Evolutionary conservation across 2,329 filamentous ascomycete species (phyloP), one percentile per base, ranked within the genome.

Genomic region (Claviceps capensis): DNA sequence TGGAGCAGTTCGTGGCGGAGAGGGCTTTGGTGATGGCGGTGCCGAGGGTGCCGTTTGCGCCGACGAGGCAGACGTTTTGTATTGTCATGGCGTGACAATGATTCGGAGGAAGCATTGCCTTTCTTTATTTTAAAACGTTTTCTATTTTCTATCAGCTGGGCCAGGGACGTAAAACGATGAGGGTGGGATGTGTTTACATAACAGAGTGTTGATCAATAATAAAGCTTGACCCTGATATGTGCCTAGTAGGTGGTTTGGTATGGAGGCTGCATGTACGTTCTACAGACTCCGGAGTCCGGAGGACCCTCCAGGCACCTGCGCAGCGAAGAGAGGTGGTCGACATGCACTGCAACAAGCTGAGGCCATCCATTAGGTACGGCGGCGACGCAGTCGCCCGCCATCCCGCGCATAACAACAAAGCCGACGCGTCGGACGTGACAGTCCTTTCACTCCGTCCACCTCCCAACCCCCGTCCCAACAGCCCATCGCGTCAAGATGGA

Each of bases 241-340:
- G 6, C 23, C 22, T 1, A 19, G 19, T 19, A 19, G 19, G 19
- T 19, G 84, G 76, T 1, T 85, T 68, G 60, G 88, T 85, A 4
- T 72, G 22, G 22, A 23, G 23, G 19, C 19, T 19, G 19, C 2
- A 19, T 3, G 19, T 19, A 19, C 19, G 19, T 19, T 19, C 19
- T 19, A 89, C 76, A 26, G 26, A 26, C 26, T 26, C 26, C 7
- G 26, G 7, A 26, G 30, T 30, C 8, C 30, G 30, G 30, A 30
- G 30, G 9, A 3, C 9, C 30, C 30, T 30, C 30, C 9, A 9
- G 30, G 30, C 30, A 30, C 30, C 30, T 30, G 30, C n/a, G n/a
- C n/a, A n/a, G n/a, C n/a, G n/a, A n/a, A n/a, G n/a, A n/a, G n/a
- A n/a, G n/a, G n/a, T n/a, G n/a, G n/a, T n/a, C n/a, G n/a, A n/a